Evolutionary conservation across 306 rosid species (phyloP).

Genomic region (Lupinus albus): DNA sequence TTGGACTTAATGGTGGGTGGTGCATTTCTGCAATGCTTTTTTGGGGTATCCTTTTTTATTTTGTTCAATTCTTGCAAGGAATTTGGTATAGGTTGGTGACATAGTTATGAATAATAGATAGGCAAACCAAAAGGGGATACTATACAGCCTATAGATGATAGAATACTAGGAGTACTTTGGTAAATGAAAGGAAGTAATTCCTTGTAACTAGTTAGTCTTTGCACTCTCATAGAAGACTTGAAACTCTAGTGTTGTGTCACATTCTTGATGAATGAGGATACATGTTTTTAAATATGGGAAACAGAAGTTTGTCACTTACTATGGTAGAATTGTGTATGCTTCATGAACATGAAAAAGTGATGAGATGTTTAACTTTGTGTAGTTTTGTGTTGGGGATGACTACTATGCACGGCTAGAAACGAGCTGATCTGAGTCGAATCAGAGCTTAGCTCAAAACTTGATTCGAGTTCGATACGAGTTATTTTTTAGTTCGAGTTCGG

Average conservation of each 20-base stretch:
- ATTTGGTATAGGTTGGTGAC: conserved; percentile 38
- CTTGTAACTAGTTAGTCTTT: conserved; percentile 38
- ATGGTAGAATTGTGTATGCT: not conserved
- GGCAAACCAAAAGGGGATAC: conserved; percentile 41
- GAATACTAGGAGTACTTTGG: conserved; percentile 35
- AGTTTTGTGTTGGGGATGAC: conserved; percentile 5
- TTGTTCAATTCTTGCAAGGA: conserved; percentile 14
- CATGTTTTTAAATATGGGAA: not conserved
- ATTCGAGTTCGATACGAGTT: too few relatives aligned
- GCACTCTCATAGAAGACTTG: conserved; percentile 14
- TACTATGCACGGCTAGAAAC: too few relatives aligned
- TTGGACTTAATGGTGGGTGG: conserved; percentile 32
- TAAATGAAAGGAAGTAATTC: conserved; percentile 47
- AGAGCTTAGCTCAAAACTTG: too few relatives aligned
- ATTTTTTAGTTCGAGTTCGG: too few relatives aligned
- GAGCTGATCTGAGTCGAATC: too few relatives aligned
- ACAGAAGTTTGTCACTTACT: not conserved
- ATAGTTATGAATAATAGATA: conserved; percentile 34
- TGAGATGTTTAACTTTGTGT: not conserved
- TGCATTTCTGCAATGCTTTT: conserved; percentile 31
- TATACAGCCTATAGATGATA: conserved; percentile 45
- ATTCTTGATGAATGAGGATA: conserved; percentile 28
- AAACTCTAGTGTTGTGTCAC: not conserved
- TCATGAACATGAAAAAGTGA: not conserved
- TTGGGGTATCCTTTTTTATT: conserved; percentile 21